A percentile compares a stretch with the other conserved stretches of the same genome.
Evolutionary conservation across 2,329 filamentous ascomycete species (phyloP).

Genomic region (Fusarium nodosum): DNA sequence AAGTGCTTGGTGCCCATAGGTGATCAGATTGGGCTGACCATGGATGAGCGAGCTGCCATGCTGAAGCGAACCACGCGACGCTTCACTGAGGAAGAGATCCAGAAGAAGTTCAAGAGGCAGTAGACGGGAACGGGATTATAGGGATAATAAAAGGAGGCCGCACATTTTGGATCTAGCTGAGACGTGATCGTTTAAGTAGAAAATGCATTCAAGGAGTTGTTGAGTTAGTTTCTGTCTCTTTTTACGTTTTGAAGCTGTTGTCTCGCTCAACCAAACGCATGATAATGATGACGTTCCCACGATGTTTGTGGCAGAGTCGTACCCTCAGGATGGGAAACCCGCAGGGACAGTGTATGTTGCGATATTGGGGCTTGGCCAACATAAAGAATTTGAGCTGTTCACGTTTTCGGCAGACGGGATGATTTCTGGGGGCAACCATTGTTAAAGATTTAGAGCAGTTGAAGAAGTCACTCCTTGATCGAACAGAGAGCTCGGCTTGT

Average conservation of each 20-base stretch:
- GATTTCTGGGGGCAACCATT: constrained; percentile 19
- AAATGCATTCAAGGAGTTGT: constrained; percentile 14
- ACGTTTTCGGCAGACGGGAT: constrained; percentile 28
- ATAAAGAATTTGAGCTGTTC: constrained; percentile 25
- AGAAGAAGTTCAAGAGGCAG: constrained; percentile 39
- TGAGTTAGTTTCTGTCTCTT: neutral
- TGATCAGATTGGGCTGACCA: constrained; percentile 74
- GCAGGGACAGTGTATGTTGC: constrained; percentile 40
- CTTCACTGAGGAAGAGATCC: constrained; percentile 47
- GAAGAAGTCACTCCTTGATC: constrained; percentile 11
- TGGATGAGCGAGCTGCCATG: constrained; percentile 57
- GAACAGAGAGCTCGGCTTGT: neutral
- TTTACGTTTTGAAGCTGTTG: neutral
- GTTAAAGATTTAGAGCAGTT: constrained; percentile 22
- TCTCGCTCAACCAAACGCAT: neutral
- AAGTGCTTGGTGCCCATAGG: constrained; percentile 80
- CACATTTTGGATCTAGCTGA: neutral
- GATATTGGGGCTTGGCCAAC: constrained; percentile 11
- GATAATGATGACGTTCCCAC: neutral
- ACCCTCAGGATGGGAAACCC: constrained; percentile 31
- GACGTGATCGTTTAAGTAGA: neutral
- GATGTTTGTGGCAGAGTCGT: constrained; percentile 31
- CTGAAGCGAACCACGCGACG: constrained; percentile 44
- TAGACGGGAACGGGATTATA: neutral
- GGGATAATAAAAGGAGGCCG: neutral